Base-by-base conservation (phyloP, 768 basidiomycete genomes). In the Kwoniella botswanensis region DNA sequence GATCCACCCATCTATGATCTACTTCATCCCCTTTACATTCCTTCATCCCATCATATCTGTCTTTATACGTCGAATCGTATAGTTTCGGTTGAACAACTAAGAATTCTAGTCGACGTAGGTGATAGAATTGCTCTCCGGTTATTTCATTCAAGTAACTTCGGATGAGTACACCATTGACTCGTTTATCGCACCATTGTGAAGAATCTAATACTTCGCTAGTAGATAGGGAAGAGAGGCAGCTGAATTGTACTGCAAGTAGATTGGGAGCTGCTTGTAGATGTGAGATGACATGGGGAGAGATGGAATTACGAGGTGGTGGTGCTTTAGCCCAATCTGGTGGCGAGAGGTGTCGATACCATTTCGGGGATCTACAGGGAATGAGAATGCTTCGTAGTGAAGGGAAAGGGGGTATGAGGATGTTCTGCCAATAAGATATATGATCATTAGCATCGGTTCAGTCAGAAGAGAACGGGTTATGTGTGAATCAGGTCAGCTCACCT, bases 251-350 rank as follows among this genome's bases (percentile, higher is more conserved):
- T 26, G 18, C 55, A 1, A 70, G 63, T 0, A 70, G 56, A 35
- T 57, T 50, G 11, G 62, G 63, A 4, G 68, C 55, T 42, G 12
- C 22, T 6, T 44, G 63, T 15, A 70, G 68, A 24, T 65, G 68
- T 13, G 22, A 10, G 29, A 70, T 65, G n/a, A 61, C 57, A 43
- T 64, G 68, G 10, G 68, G 35, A 50, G 68, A 70, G 24, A 70
- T 70, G 1, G 63, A 58, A 35, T 29, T 56, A 21, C 56, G 24
- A 24, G 68, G 68, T 15, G 68, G 68, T 3, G 68, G 68, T 0
- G 68, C 68, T 65, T 70, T 70, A 26, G 68, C 68, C 68, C 68
- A 70, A 42, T 65, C 68, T 10, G 68, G 68, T 42, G 54, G 22
- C 3, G 26, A 21, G 12, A 64, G 42, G 11, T 46, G 63, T 26